These are phyloP conservation scores for Pueraria montana DNA, from an alignment of 306 rosid genomes.

Conservation along the genomic window DNA sequence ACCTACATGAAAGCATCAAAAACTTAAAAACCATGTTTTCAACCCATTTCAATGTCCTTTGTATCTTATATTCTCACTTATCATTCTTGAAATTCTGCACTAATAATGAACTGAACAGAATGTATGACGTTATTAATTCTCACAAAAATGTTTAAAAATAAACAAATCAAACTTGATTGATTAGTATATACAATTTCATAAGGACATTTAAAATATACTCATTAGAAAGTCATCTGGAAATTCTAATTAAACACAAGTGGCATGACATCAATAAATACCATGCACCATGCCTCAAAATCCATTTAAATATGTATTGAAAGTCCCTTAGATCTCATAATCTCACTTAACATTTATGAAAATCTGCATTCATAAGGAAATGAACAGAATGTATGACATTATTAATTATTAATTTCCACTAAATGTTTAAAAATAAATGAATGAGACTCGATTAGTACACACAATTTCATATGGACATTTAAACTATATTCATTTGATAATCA, in stretches of 20 bases:
- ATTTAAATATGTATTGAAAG: background rate
- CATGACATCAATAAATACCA: background rate
- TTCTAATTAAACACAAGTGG: background rate
- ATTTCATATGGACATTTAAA: background rate
- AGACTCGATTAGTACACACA: background rate
- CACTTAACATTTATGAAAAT: conserved; percentile 20
- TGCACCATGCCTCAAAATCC: background rate
- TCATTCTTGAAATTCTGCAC: background rate
- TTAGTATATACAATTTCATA: background rate
- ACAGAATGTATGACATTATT: background rate
- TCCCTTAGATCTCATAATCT: background rate
- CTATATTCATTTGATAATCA: background rate
- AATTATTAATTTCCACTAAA: background rate
- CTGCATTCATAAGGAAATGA: background rate
- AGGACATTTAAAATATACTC: background rate
- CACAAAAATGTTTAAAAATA: background rate
- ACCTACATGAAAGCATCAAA: conserved; percentile 57
- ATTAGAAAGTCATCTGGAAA: background rate
- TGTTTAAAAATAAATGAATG: background rate
- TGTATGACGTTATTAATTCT: background rate
- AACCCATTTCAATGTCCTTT: background rate
- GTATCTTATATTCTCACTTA: background rate
- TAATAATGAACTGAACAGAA: background rate
- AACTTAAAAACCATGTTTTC: conserved; percentile 4
- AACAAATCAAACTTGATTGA: background rate